Evolutionary conservation across 176 grass and related monocot species (phyloP).

Genomic region (Triticum aestivum): IWGSC_CS_RefSeq_v2.1 NC_057796.1:336489757-336490256

Average conservation of each 20-base stretch:
- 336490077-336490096: not conserved
- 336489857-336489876: slow-evolving; percentile 35
- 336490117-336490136: not conserved
- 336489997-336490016: not conserved
- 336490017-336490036: slow-evolving; percentile 1
- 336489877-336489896: slow-evolving; percentile 42
- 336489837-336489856: slow-evolving; percentile 51
- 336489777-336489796: slow-evolving; percentile 74
- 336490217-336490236: not conserved
- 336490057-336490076: slow-evolving; percentile 14
- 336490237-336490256: not conserved
- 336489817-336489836: slow-evolving; percentile 45
- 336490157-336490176: not conserved
- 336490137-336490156: not conserved
- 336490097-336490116: slow-evolving; percentile 2
- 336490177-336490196: not conserved
- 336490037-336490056: slow-evolving; percentile 13
- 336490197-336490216: not conserved
- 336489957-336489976: slow-evolving; percentile 94
- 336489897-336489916: slow-evolving; percentile 55
- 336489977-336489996: slow-evolving; percentile 15
- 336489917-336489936: slow-evolving; percentile 67
- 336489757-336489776: slow-evolving; percentile 75
- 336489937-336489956: slow-evolving; percentile 79
- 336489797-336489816: slow-evolving; percentile 69